A percentile compares a stretch with the other conserved stretches of the same genome.
Evolutionary conservation across 371 early-diverging fungal species (phyloP).

Genomic region (Mucor mucedo): DNA sequence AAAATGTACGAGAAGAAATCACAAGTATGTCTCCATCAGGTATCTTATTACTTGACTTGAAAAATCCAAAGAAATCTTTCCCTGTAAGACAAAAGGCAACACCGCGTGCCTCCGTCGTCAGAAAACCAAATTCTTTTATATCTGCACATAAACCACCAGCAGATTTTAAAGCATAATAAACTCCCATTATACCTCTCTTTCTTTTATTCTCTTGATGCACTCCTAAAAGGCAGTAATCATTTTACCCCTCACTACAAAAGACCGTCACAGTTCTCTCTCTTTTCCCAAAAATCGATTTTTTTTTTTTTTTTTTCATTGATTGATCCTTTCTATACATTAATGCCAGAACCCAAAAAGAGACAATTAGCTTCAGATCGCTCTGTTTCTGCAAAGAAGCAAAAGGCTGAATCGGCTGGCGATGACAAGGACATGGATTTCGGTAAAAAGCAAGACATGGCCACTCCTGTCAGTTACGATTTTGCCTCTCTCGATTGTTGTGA

Average conservation of each 20-base stretch:
- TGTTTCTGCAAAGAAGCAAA: constrained; percentile 28
- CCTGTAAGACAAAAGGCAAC: constrained; percentile 26
- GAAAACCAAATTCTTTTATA: constrained; percentile 45
- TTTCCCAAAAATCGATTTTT: neutral
- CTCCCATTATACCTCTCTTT: neutral
- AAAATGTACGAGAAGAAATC: constrained; percentile 27
- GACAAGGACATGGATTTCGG: constrained; percentile 20
- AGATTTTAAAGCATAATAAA: constrained; percentile 13
- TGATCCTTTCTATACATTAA: neutral
- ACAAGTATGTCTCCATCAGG: constrained; percentile 49
- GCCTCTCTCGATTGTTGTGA: constrained; percentile 68
- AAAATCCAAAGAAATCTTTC: constrained; percentile 43
- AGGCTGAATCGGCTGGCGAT: neutral
- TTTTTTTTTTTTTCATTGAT: neutral
- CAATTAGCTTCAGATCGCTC: constrained; percentile 33
- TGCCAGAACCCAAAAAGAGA: constrained; percentile 32
- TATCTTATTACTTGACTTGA: constrained; percentile 47
- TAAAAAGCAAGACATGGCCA: constrained; percentile 62
- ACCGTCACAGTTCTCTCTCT: too few relatives aligned
- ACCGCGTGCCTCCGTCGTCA: constrained; percentile 42
- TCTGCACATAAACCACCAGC: constrained; percentile 41
- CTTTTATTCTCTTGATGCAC: neutral
- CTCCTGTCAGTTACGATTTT: constrained; percentile 54
- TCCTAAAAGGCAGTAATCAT: too few relatives aligned
- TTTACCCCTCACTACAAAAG: too few relatives aligned